phyloP scores from a whole-genome alignment of 148 eudicot genomes.

The Arctostaphylos glauca region DNA sequence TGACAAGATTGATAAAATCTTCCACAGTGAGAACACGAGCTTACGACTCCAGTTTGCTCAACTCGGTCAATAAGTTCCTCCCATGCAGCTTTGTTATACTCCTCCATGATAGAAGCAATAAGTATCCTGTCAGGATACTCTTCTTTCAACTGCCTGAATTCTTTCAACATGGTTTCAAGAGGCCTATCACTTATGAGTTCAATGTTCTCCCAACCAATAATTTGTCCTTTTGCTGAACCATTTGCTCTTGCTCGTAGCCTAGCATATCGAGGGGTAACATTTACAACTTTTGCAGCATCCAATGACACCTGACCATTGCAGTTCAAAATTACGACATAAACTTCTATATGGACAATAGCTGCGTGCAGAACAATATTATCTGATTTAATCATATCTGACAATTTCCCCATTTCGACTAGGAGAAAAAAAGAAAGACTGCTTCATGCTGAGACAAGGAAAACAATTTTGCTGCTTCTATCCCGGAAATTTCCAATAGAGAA shows the following conservation, averaged over 20 bases:
- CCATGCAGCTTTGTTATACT: slow-evolving; percentile 89
- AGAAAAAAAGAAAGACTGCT: background rate
- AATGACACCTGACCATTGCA: slow-evolving; percentile 64
- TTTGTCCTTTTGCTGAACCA: slow-evolving; percentile 82
- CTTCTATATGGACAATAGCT: background rate
- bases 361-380: background rate
- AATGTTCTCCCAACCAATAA: slow-evolving; percentile 95
- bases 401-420: background rate
- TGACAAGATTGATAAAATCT: background rate
- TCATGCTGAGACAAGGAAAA: background rate
- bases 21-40: background rate
- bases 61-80: slow-evolving; percentile 91
- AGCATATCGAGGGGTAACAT: slow-evolving; percentile 98
- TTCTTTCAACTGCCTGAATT: slow-evolving; percentile 78
- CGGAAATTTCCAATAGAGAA: background rate
- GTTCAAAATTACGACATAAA: slow-evolving; percentile 12
- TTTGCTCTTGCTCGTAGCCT: slow-evolving; percentile 67
- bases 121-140: slow-evolving; percentile 95
- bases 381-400: background rate
- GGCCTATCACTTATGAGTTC: slow-evolving; percentile 99
- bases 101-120: slow-evolving; percentile 99
- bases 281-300: slow-evolving; percentile 88
- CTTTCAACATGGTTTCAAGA: slow-evolving; percentile 91
- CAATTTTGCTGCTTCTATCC: background rate
- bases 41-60: slow-evolving; percentile 96